Evolutionary conservation across 768 basidiomycete genomes (phyloP).

Genomic region (Leccinellum luteum): DNA sequence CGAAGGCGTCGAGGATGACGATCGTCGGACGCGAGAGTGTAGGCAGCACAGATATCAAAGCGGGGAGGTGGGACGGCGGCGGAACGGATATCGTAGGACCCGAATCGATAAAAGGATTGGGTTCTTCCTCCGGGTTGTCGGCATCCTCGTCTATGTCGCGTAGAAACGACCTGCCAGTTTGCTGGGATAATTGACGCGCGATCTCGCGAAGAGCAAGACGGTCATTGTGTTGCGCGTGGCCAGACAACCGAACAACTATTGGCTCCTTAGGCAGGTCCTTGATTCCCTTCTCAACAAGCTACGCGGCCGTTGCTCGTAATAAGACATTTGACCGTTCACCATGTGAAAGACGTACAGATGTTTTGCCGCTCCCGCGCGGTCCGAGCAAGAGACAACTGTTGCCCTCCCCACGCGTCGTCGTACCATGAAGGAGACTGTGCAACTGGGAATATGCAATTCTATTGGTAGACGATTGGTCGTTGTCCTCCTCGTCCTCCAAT

Average conservation of each 20-base stretch:
- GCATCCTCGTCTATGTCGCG: constrained; percentile 31
- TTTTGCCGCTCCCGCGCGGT: constrained; percentile 84
- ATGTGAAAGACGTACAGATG: constrained; percentile 44
- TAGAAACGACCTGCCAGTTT: constrained; percentile 64
- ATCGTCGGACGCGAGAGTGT: constrained; percentile 78
- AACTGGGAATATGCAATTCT: constrained; percentile 55
- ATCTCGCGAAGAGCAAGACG: constrained; percentile 90
- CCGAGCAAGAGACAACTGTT: constrained; percentile 91
- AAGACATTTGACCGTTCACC: not conserved
- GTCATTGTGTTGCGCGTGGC: constrained; percentile 83
- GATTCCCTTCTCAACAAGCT: constrained; percentile 66
- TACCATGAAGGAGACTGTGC: constrained; percentile 64
- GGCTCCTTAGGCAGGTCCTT: constrained; percentile 45
- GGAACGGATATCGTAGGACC: constrained; percentile 42
- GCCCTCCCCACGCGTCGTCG: constrained; percentile 78
- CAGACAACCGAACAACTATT: constrained; percentile 79
- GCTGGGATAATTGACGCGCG: constrained; percentile 74
- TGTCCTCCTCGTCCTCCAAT: constrained; percentile 29
- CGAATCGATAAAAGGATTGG: constrained; percentile 51
- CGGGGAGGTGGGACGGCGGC: constrained; percentile 67
- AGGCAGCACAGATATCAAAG: constrained; percentile 72
- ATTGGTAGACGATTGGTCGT: constrained; percentile 45
- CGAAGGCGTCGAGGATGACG: constrained; percentile 88
- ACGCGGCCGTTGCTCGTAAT: not conserved
- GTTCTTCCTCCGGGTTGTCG: constrained; percentile 38